A percentile compares a stretch with the other conserved stretches of the same genome.
Evolutionary conservation across 495 filamentous ascomycete genomes (phyloP).

Genomic region (Neurospora terricola): DNA sequence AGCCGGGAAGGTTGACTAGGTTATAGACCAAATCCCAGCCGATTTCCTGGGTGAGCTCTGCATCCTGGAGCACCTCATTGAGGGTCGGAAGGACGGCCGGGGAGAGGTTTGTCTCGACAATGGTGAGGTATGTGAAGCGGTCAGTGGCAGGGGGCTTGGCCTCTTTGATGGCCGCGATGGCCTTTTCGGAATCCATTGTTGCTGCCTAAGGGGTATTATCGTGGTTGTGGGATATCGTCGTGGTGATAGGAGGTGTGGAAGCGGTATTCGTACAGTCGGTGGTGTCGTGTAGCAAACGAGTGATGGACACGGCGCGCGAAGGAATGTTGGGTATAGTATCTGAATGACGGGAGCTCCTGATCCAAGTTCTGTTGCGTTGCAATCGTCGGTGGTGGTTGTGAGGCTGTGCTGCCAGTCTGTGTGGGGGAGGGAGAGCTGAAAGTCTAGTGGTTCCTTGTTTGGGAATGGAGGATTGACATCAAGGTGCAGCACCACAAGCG

Average conservation of each 20-base stretch:
- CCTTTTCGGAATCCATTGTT: constrained; percentile 13
- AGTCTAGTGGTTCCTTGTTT: not conserved
- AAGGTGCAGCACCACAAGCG: constrained; percentile 5
- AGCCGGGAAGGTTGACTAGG: constrained; percentile 66
- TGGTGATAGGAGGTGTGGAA: not conserved
- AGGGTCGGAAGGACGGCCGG: constrained; percentile 66
- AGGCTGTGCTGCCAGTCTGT: not conserved
- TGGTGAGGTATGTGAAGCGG: constrained; percentile 77
- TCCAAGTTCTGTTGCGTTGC: not conserved
- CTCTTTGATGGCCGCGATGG: constrained; percentile 33
- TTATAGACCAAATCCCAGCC: constrained; percentile 93
- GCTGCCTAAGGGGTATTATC: not conserved
- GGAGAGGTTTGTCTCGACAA: constrained; percentile 76
- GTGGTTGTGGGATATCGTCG: not conserved
- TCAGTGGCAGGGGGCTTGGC: constrained; percentile 61
- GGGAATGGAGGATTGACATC: constrained; percentile 5
- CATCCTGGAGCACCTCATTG: constrained; percentile 73
- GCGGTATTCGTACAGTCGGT: not conserved
- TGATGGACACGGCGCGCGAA: not conserved
- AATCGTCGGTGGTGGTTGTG: not conserved
- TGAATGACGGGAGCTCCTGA: not conserved
- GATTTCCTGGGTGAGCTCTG: constrained; percentile 75
- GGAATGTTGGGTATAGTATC: not conserved
- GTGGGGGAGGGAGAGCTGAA: not conserved
- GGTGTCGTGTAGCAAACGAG: not conserved